Base-by-base conservation (phyloP, 2,329 filamentous ascomycete species). In the Fusarium circinatum region DNA sequence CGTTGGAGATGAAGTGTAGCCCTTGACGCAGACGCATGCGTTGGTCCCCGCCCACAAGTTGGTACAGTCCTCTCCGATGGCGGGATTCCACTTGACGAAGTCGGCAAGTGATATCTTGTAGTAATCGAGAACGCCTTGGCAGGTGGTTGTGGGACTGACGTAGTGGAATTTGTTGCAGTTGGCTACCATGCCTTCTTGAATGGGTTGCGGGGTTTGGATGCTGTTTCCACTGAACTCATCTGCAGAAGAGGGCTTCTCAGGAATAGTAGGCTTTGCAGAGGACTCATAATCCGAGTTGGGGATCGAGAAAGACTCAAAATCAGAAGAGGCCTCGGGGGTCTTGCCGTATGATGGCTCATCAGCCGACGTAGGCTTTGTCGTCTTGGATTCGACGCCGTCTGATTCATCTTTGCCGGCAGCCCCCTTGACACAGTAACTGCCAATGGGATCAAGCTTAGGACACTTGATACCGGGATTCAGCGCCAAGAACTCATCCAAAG, bases 121-220 rank as follows among this genome's bases (percentile, higher is more conserved):
- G 3, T 55, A 28, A 20, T 61, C 30, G 1, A 60, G 41, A 26
- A 68, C 49, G 6, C n/a, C 38, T n/a, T 45, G 38, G 6, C 55
- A 68, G 10, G 41, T 62, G 15, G 62, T 62, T 0, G 36, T 62
- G 6, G 30, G 5, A 0, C 2, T 5, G 3, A 68, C 8, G 6
- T n/a, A 22, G 17, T 68, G 56, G 17, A 68, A 68, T 6, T 67
- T 67, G 17, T 68, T 67, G 26, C 63, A 68, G 42, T 42, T 67
- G 0, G 20, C n/a, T 1, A 47, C 32, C 49, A 68, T 68, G 15
- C 65, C 65, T 7, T 59, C 18, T 20, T 68, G 63, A 3, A 67
- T 56, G 22, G 65, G 41, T 1, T 15, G 7, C 0, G 45, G 62
- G 3, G 62, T 61, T 17, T 30, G 17, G 12, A 59, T 34, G 14